phyloP scores from a whole-genome alignment of 2,329 filamentous ascomycete species.

The Malbranchea cinnamomea region DNA sequence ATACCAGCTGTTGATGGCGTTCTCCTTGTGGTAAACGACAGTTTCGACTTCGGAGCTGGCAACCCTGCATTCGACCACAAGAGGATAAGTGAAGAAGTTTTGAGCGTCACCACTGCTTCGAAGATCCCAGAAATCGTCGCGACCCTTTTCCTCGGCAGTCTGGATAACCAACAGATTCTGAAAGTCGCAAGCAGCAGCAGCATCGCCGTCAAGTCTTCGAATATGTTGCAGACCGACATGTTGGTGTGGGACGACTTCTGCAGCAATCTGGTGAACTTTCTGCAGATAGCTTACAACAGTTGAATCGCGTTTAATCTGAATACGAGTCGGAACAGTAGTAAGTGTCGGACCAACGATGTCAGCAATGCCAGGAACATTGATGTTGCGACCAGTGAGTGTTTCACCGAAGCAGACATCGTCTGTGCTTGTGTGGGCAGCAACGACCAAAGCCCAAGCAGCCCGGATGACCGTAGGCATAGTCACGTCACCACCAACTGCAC shows the following conservation, averaged over 20 bases:
- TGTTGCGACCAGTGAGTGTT: constrained; percentile 27
- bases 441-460: constrained; percentile 26
- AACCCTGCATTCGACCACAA: constrained; percentile 51
- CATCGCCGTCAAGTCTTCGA: constrained; percentile 34
- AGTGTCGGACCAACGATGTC: constrained; percentile 28
- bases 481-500: constrained; percentile 6
- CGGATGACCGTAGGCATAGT: constrained; percentile 21
- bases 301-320: constrained; percentile 18
- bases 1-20: constrained; percentile 36
- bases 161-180: constrained; percentile 26
- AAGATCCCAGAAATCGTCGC: constrained; percentile 7
- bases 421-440: constrained; percentile 20
- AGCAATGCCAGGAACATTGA: constrained; percentile 21
- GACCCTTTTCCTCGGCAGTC: constrained; percentile 6
- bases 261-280: constrained; percentile 37
- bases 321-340: constrained; percentile 24
- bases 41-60: constrained; percentile 38
- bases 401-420: constrained; percentile 28
- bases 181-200: constrained; percentile 25
- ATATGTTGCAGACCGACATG: constrained; percentile 37
- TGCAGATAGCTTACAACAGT: constrained; percentile 35
- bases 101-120: constrained; percentile 5
- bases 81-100: constrained; percentile 14
- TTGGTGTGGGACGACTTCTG: constrained; percentile 43
- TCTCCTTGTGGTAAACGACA: constrained; percentile 51